Percentiles rank a stretch among this genome's conserved stretches.
Evolutionary conservation across 2,329 filamentous ascomycete species (phyloP).

Genomic region (Domatiomyces catenatus): DNA sequence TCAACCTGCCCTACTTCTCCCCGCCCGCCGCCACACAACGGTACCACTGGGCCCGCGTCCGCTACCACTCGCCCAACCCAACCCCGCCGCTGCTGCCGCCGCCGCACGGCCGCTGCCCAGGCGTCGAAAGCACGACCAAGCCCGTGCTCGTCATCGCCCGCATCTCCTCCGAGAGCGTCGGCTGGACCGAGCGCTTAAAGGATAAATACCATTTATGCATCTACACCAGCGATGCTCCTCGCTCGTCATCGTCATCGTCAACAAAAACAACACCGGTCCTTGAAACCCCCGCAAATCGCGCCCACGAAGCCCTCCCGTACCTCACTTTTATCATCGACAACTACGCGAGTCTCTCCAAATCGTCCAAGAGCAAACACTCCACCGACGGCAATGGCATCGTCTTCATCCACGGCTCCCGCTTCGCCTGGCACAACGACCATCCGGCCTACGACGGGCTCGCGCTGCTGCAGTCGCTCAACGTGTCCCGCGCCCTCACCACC

Average conservation of each 20-base stretch:
- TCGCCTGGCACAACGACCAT: conserved; percentile 32
- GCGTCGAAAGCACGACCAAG: conserved; percentile 24
- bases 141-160: conserved; percentile 32
- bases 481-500: conserved; percentile 24
- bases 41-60: conserved; percentile 31
- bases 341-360: conserved; percentile 25
- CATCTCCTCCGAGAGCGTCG: conserved; percentile 27
- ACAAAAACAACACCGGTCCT: conserved; percentile 13
- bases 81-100: conserved; percentile 22
- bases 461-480: conserved; percentile 26
- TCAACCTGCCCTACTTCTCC: conserved; percentile 1
- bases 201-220: conserved; percentile 32
- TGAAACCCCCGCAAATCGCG: conserved; percentile 32
- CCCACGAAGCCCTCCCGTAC: conserved; percentile 34
- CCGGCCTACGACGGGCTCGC: conserved; percentile 31
- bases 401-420: conserved; percentile 31
- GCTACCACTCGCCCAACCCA: conserved; percentile 26
- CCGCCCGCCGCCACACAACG: conserved; percentile 5
- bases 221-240: conserved; percentile 27
- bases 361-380: too few relatives aligned
- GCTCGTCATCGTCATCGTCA: conserved; percentile 14
- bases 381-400: conserved; percentile 21
- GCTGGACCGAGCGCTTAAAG: conserved; percentile 28
- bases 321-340: conserved; percentile 35
- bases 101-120: conserved; percentile 29